These are phyloP conservation scores for Hypocrella siamensis DNA, from an alignment of 2,329 filamentous ascomycete species.

Conservation along the genomic window DNA sequence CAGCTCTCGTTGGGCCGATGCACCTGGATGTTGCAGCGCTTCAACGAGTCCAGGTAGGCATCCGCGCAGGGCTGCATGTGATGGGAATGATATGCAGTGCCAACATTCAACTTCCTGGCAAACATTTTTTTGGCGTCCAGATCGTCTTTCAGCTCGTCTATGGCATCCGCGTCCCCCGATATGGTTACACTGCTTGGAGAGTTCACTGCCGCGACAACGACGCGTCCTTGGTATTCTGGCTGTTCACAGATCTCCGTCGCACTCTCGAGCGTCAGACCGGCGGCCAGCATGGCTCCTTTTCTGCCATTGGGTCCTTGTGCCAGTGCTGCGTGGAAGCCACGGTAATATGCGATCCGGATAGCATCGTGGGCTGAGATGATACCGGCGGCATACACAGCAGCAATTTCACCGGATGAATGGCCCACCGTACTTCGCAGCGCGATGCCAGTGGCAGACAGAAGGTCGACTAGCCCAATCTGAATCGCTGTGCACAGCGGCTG, in stretches of 20 bases:
- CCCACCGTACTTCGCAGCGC: slow-evolving; percentile 18
- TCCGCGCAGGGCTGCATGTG: slow-evolving; percentile 16
- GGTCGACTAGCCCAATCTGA: slow-evolving; percentile 24
- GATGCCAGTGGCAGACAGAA: slow-evolving; percentile 16
- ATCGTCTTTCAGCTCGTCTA: slow-evolving; percentile 9
- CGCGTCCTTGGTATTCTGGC: slow-evolving; percentile 4
- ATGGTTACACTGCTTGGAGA: slow-evolving; percentile 9
- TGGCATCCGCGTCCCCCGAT: slow-evolving; percentile 14
- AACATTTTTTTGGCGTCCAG: slow-evolving; percentile 9
- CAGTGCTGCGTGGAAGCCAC: slow-evolving; percentile 2
- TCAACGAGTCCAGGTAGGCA: slow-evolving; percentile 3
- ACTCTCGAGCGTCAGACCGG: slow-evolving; percentile 5
- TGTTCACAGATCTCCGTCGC: neutral
- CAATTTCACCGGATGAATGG: slow-evolving; percentile 25
- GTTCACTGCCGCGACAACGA: slow-evolving; percentile 12
- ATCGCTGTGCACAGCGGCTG: slow-evolving; percentile 19
- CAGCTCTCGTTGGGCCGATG: neutral
- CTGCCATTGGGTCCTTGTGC: neutral
- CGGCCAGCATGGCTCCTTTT: slow-evolving; percentile 9
- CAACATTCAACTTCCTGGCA: slow-evolving; percentile 16
- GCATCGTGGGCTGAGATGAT: slow-evolving; percentile 1
- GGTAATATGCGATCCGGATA: slow-evolving; percentile 4
- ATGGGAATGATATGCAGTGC: slow-evolving; percentile 24
- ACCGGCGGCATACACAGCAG: slow-evolving; percentile 21
- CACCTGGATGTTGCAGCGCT: neutral